A percentile compares a stretch with the other conserved stretches of the same genome.
Evolutionary conservation across 192 early-diverging fungal species (phyloP).

Genomic region (Gigaspora rosea): DNA sequence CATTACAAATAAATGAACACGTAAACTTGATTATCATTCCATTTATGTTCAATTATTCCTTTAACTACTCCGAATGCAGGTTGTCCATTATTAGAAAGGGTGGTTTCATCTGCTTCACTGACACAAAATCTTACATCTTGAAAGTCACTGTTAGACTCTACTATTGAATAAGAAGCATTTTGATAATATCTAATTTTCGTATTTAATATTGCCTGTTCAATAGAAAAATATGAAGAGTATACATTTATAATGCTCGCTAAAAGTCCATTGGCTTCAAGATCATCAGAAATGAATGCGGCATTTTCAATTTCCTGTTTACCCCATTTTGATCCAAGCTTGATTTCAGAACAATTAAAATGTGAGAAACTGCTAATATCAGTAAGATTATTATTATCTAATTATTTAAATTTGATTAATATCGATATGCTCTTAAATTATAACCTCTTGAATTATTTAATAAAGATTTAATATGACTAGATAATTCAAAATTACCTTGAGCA

Average conservation of each 20-base stretch:
- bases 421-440: background rate
- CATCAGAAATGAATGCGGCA: background rate
- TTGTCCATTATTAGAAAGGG: background rate
- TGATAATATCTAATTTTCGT: background rate
- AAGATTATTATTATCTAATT: background rate
- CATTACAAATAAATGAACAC: background rate
- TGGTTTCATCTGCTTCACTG: background rate
- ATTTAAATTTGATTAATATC: background rate
- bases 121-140: background rate
- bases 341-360: background rate
- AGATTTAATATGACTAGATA: too few relatives aligned
- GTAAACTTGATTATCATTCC: background rate
- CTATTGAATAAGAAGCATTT: conserved; percentile 4
- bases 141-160: background rate
- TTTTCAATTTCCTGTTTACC: background rate
- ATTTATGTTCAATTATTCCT: background rate
- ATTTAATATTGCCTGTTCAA: background rate
- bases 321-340: background rate
- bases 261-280: background rate
- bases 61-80: background rate
- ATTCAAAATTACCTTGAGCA: background rate
- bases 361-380: background rate
- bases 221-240: background rate
- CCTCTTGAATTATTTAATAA: background rate
- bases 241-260: background rate